These are phyloP conservation scores for Barnettozyma californica DNA, from an alignment of 805 yeast species.

Conservation along the genomic window DNA sequence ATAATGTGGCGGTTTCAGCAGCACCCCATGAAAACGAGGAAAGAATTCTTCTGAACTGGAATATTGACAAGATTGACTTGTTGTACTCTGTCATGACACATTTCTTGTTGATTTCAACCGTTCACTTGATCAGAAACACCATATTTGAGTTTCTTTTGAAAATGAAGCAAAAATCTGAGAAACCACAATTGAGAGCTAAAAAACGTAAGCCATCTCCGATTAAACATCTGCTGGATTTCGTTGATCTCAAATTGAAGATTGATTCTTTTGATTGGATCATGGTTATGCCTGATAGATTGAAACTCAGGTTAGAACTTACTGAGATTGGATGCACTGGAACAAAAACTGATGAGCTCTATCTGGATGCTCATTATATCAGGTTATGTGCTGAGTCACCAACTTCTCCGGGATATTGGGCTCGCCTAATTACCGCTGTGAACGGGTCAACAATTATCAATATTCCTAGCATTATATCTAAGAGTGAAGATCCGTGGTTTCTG, in stretches of 20 bases:
- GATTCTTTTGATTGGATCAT: conserved; percentile 25
- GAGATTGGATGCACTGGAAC: conserved; percentile 21
- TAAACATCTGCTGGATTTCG: conserved; percentile 19
- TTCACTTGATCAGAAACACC: conserved; percentile 41
- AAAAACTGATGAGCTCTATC: conserved; percentile 18
- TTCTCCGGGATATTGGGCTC: conserved; percentile 40
- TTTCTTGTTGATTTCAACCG: conserved; percentile 40
- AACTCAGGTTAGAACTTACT: conserved; percentile 40
- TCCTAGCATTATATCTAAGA: conserved; percentile 28
- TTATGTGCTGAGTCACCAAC: conserved; percentile 50
- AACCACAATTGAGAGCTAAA: conserved; percentile 6
- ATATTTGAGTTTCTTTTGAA: conserved; percentile 22
- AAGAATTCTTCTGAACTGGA: conserved; percentile 22
- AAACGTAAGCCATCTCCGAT: conserved; percentile 1
- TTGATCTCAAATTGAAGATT: conserved; percentile 21
- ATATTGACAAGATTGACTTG: conserved; percentile 26
- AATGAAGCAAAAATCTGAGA: conserved; percentile 18
- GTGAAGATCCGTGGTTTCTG: conserved; percentile 31
- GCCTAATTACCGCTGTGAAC: conserved; percentile 38
- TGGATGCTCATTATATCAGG: conserved; percentile 33
- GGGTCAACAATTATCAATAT: conserved; percentile 24
- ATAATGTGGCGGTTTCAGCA: conserved; percentile 23
- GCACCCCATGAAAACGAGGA: conserved; percentile 18
- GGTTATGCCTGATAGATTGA: conserved; percentile 44
- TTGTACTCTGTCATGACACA: conserved; percentile 37